Evolutionary conservation across 2,329 filamentous ascomycete species (phyloP), one percentile per base, ranked within the genome.

Genomic region (Diaporthe capsici): DNA sequence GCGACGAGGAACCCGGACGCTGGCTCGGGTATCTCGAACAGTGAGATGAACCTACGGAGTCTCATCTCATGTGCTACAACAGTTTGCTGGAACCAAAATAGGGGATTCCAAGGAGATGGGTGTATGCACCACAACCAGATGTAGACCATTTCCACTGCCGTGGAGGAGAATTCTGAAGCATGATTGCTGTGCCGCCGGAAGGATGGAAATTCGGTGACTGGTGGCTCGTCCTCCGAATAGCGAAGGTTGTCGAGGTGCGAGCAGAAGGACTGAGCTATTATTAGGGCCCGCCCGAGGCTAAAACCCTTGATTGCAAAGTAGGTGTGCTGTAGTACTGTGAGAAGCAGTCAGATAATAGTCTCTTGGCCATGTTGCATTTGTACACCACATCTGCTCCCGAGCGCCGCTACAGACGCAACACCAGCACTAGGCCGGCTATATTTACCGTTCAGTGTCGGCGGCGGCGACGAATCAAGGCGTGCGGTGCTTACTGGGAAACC

Each of bases 281-380:
- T 68, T 68, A 68, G 65, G 65, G 39, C 22, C 12, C 44, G 22
- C 47, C 28, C 22, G 31, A 31, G 60, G 39, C 42, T 20, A 37
- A 65, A 15, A 20, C 15, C 15, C 1, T 31, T 15, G 8, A 6
- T 57, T 20, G 7, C 22, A 39, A 60, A 15, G 15, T 9, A 15
- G 57, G 31, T 39, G 34, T 37, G 34, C 22, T 60, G 20, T 22
- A 22, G 42, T 15, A 34, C n/a, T n/a, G n/a, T n/a, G n/a, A n/a
- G 49, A 31, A 51, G 65, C 65, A 70, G 65, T 70, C 65, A 70
- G 65, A 55, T 22, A 28, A 39, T 70, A 55, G 34, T 17, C 49
- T 70, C 65, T 70, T 70, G 65, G 65, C 65, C 65, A 70, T 39
- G 65, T 70, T 22, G 34, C 65, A 70, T 70, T 13, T 22, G 49